phyloP scores from a whole-genome alignment of 1,139 yeast genomes.

The Ogataea hybrid region DNA sequence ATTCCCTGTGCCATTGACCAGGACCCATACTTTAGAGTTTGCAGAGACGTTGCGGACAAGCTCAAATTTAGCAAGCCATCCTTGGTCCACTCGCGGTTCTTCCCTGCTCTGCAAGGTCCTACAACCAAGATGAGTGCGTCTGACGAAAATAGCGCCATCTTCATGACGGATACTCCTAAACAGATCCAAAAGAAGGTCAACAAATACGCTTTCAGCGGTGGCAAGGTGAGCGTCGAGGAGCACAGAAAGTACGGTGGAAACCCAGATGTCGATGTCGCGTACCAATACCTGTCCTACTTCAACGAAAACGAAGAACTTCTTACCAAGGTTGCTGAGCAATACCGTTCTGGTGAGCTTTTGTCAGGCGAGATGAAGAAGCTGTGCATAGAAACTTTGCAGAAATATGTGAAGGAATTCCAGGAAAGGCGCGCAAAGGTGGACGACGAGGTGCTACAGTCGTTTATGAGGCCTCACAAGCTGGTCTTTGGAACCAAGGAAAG shows the following conservation, averaged over 20 bases:
- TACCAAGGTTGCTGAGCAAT: slow-evolving; percentile 57
- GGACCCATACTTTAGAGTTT: slow-evolving; percentile 97
- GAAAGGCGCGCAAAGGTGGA: slow-evolving; percentile 67
- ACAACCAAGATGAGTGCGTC: slow-evolving; percentile 97
- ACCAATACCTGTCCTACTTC: slow-evolving; percentile 88
- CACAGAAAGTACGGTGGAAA: slow-evolving; percentile 90
- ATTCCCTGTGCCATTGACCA: slow-evolving; percentile 99
- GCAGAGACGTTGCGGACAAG: slow-evolving; percentile 96
- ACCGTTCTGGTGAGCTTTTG: slow-evolving; percentile 76
- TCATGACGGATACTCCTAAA: slow-evolving; percentile 92
- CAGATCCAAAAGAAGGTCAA: slow-evolving; percentile 93
- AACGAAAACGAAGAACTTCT: slow-evolving; percentile 83
- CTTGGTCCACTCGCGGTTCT: slow-evolving; percentile 88
- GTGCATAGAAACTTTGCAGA: slow-evolving; percentile 78
- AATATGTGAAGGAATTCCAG: slow-evolving; percentile 80
- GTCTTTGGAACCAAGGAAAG: slow-evolving; percentile 72
- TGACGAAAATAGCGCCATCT: slow-evolving; percentile 75
- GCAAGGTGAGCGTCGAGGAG: slow-evolving; percentile 81
- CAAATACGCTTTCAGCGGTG: slow-evolving; percentile 97
- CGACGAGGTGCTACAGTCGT: slow-evolving; percentile 62
- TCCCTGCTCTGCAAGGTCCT: slow-evolving; percentile 98
- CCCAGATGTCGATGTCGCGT: slow-evolving; percentile 95
- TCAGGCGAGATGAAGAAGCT: slow-evolving; percentile 93
- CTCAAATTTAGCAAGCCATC: slow-evolving; percentile 90
- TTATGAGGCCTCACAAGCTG: slow-evolving; percentile 84